phyloP scores from a whole-genome alignment of 495 filamentous ascomycete species.

The Lepidopterella palustris region DNA sequence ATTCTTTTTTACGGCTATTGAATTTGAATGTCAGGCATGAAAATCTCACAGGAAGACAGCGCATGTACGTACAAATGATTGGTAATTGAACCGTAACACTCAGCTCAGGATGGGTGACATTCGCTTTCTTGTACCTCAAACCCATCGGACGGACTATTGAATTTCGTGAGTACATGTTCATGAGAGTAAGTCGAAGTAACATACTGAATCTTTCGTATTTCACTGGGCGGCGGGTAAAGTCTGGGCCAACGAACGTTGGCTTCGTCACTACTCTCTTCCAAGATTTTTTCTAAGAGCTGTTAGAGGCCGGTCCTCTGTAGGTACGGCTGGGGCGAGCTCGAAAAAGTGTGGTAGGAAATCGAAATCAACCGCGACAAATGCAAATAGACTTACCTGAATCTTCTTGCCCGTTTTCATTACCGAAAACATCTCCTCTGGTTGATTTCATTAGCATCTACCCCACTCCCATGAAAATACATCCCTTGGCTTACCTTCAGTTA shows the following conservation, averaged over 20 bases:
- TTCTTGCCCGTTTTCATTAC: conserved; percentile 93
- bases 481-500: too few species aligned
- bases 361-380: too few species aligned
- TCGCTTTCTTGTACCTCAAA: conserved; percentile 87
- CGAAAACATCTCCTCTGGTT: conserved; percentile 98
- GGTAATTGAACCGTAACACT: conserved; percentile 88
- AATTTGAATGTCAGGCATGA: conserved; percentile 12
- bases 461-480: too few species aligned
- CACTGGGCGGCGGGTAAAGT: conserved; percentile 86
- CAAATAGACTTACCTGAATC: conserved; percentile 46
- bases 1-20: conserved; percentile 82
- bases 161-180: conserved; percentile 30
- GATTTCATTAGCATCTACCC: too few species aligned
- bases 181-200: background rate
- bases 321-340: too few species aligned
- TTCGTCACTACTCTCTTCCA: conserved; percentile 98
- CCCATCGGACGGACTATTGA: conserved; percentile 70
- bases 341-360: too few species aligned
- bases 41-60: background rate
- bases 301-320: too few species aligned
- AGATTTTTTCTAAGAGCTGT: conserved; percentile 54
- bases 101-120: conserved; percentile 83
- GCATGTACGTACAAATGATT: conserved; percentile 49
- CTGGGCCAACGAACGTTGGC: conserved; percentile 79
- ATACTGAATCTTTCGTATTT: conserved; percentile 67